Percentiles rank a stretch among this genome's conserved stretches.
Evolutionary conservation across 2,329 filamentous ascomycete species (phyloP).

Genomic region (Talaromyces sp.): DNA sequence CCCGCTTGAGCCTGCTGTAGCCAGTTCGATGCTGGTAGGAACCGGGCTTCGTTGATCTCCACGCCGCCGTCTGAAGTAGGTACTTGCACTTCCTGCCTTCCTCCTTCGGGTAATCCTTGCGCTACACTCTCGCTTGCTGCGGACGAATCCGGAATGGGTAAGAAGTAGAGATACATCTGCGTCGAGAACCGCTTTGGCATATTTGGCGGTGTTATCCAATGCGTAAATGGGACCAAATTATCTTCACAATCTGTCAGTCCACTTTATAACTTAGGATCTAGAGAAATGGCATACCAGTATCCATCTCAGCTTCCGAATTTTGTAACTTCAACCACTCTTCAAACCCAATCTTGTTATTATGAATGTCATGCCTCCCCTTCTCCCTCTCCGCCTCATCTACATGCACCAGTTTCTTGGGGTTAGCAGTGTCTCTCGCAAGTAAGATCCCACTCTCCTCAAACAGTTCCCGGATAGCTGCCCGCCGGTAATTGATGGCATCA

Average conservation of each 20-base stretch:
- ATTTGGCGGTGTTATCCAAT: slow-evolving; percentile 79
- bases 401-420: slow-evolving; percentile 52
- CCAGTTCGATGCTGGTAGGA: slow-evolving; percentile 69
- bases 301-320: slow-evolving; percentile 42
- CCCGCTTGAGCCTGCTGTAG: slow-evolving; percentile 59
- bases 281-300: slow-evolving; percentile 51
- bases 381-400: slow-evolving; percentile 60
- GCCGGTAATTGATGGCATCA: slow-evolving; percentile 71
- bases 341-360: slow-evolving; percentile 65
- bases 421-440: slow-evolving; percentile 53
- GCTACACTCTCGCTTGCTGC: slow-evolving; percentile 9
- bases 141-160: slow-evolving; percentile 57
- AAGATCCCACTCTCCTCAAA: slow-evolving; percentile 95
- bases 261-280: neutral
- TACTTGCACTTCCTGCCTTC: slow-evolving; percentile 59
- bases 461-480: slow-evolving; percentile 82
- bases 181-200: slow-evolving; percentile 79
- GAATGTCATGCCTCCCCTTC: slow-evolving; percentile 64
- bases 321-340: slow-evolving; percentile 56
- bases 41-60: slow-evolving; percentile 72
- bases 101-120: slow-evolving; percentile 37
- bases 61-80: slow-evolving; percentile 69
- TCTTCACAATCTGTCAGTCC: slow-evolving; percentile 41
- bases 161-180: slow-evolving; percentile 94
- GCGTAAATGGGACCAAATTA: slow-evolving; percentile 74